Base-by-base conservation (phyloP, 306 rosid species). In the Trifolium pratense region DNA sequence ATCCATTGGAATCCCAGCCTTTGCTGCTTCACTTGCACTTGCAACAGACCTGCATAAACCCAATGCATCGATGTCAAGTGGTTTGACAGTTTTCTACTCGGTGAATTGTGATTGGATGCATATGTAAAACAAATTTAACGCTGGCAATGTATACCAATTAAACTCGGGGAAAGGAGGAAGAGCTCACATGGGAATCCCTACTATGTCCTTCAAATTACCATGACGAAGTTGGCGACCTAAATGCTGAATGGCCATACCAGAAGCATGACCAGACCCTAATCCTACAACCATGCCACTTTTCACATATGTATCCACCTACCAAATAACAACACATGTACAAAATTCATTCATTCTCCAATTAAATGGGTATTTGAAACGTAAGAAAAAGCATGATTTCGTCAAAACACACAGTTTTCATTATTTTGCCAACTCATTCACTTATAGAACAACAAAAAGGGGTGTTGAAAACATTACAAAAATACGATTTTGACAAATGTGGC, bases 171-270 rank as follows among this genome's bases (percentile, higher is more conserved):
- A 23, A 2, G 67, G 75, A 79, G 51, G 58, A 67, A 56, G 83
- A 70, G 77, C 96, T 86, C 81, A 92, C 96, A 76, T 92, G 48
- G 98, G 98, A 74, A 90, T 86, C 78, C 96, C 96, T 25, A 88
- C 84, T 78, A 92, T 66, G 80, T 90, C 86, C 83, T 86, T 86
- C 37, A 90, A 83, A 82, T 84, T 84, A 70, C 98, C 97, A 2
- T 75, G 40, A 7, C 91, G 92, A 83, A 92, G 95, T 68, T 88
- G 91, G 78, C 79, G 84, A 75, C 98, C 97, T 80, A 92, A 70
- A 84, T 92, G 91, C 84, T 87, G 89, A 73, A 92, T 87, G 57
- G 95, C 97, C 91, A 92, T 81, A 37, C 80, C 89, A 76, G 91
- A 90, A 78, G 92, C 92, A 79, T 83, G 88, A 58, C 97, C 97